Evolutionary conservation across 1,284 basidiomycete species (phyloP).

Genomic region (Inonotus obliquus): DNA sequence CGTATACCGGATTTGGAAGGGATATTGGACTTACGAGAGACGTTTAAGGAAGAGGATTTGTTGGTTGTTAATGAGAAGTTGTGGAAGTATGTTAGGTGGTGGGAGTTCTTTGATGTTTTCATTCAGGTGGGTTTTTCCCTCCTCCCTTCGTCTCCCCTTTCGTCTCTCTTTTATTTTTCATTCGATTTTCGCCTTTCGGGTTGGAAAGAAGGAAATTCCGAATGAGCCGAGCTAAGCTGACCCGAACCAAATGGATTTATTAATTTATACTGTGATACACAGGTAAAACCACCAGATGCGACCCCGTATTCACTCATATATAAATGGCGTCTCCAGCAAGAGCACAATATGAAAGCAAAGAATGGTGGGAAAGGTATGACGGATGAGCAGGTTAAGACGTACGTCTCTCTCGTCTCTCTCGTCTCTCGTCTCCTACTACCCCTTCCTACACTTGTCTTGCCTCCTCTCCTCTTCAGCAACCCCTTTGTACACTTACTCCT

Average conservation of each 20-base stretch:
- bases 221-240: no score
- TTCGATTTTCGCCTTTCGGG: no score
- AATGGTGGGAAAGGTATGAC: constrained; percentile 87
- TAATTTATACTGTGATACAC: neutral
- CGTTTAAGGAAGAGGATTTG: constrained; percentile 43
- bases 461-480: neutral
- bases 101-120: constrained; percentile 63
- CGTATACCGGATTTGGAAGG: constrained; percentile 38
- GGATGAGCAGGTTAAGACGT: constrained; percentile 72
- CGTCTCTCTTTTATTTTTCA: no score
- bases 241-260: neutral
- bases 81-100: constrained; percentile 56
- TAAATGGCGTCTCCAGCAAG: constrained; percentile 82
- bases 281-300: constrained; percentile 47
- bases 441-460: neutral
- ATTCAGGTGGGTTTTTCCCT: constrained; percentile 46
- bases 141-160: no score
- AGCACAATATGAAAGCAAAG: constrained; percentile 76
- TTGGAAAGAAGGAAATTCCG: no score
- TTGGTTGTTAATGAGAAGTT: constrained; percentile 58
- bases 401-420: constrained; percentile 24
- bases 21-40: constrained; percentile 24
- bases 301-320: constrained; percentile 58
- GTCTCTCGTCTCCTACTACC: constrained; percentile 3
- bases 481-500: neutral